phyloP scores from a whole-genome alignment of 2,329 filamentous ascomycete species.

The Tolypocladium album region DNA sequence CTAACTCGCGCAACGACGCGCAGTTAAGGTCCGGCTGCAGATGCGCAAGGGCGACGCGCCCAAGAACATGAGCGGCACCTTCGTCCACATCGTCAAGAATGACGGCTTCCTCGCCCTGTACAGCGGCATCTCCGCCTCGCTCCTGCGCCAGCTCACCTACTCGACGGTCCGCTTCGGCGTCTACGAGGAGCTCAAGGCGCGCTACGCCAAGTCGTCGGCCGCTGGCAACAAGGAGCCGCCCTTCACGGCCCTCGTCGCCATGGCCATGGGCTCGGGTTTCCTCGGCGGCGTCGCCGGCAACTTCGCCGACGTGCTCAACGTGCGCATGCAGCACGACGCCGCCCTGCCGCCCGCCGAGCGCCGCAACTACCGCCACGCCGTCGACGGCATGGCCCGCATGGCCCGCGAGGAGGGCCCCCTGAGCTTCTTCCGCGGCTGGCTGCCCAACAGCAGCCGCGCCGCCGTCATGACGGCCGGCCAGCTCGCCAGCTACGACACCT shows the following conservation, averaged over 20 bases:
- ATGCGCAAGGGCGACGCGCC: slow-evolving; percentile 67
- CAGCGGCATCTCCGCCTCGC: slow-evolving; percentile 80
- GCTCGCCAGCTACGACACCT: slow-evolving; percentile 73
- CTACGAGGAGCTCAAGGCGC: slow-evolving; percentile 84
- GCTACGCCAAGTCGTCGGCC: slow-evolving; percentile 34
- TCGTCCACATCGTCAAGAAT: slow-evolving; percentile 66
- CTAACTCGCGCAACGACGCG: no score
- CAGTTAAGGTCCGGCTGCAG: slow-evolving; percentile 63
- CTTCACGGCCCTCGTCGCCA: slow-evolving; percentile 66
- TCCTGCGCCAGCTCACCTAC: slow-evolving; percentile 91
- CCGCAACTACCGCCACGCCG: slow-evolving; percentile 79
- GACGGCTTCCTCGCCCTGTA: slow-evolving; percentile 78
- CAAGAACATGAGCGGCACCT: slow-evolving; percentile 75
- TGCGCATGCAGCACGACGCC: slow-evolving; percentile 93
- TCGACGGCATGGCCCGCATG: slow-evolving; percentile 83
- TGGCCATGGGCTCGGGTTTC: slow-evolving; percentile 77
- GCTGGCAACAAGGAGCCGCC: slow-evolving; percentile 43
- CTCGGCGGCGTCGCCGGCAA: slow-evolving; percentile 85
- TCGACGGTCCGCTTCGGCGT: slow-evolving; percentile 93
- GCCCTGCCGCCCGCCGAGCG: slow-evolving; percentile 62
- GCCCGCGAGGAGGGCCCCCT: slow-evolving; percentile 67
- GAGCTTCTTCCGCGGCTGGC: slow-evolving; percentile 74
- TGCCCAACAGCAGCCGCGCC: slow-evolving; percentile 71
- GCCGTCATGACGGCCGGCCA: slow-evolving; percentile 84
- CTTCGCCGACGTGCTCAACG: slow-evolving; percentile 91